phyloP scores from a whole-genome alignment of 345 rosid genomes.

The Syzygium grande region DNA sequence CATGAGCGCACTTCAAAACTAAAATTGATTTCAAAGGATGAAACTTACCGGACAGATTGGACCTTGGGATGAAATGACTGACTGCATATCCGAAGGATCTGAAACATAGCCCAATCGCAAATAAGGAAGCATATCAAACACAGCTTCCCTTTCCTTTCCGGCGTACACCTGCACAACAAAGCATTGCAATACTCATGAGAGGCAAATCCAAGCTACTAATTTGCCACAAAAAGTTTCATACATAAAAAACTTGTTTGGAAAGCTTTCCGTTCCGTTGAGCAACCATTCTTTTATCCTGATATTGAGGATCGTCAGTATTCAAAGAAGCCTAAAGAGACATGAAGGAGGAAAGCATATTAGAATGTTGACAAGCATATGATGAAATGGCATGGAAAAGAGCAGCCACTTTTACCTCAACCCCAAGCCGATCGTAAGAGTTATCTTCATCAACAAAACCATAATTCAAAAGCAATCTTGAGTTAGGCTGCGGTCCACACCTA shows the following conservation, averaged over 20 bases:
- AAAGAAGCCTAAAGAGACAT: slow-evolving; percentile 62
- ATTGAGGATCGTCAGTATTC: slow-evolving; percentile 92
- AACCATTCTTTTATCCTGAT: slow-evolving; percentile 92
- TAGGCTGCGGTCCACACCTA: slow-evolving; percentile 99
- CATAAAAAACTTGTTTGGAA: slow-evolving; percentile 68
- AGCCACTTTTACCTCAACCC: slow-evolving; percentile 49
- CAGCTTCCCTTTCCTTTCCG: slow-evolving; percentile 85
- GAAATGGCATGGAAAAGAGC: neutral
- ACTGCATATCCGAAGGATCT: slow-evolving; percentile 85
- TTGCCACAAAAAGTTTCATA: slow-evolving; percentile 15
- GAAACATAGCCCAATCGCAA: slow-evolving; percentile 84
- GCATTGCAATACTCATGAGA: slow-evolving; percentile 2
- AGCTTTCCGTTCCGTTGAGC: slow-evolving; percentile 94
- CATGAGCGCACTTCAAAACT: neutral
- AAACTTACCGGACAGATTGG: slow-evolving; percentile 85
- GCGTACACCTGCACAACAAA: slow-evolving; percentile 45
- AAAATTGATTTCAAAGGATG: neutral
- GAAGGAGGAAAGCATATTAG: slow-evolving; percentile 8
- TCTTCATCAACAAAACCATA: slow-evolving; percentile 95
- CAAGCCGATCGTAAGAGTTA: slow-evolving; percentile 69
- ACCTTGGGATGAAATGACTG: slow-evolving; percentile 93
- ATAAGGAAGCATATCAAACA: slow-evolving; percentile 86
- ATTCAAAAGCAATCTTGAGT: slow-evolving; percentile 84
- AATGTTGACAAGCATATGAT: neutral
- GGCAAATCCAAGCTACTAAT: slow-evolving; percentile 4